Evolutionary conservation across 2,329 filamentous ascomycete species (phyloP).

Genomic region (Trichoderma gracile): DNA sequence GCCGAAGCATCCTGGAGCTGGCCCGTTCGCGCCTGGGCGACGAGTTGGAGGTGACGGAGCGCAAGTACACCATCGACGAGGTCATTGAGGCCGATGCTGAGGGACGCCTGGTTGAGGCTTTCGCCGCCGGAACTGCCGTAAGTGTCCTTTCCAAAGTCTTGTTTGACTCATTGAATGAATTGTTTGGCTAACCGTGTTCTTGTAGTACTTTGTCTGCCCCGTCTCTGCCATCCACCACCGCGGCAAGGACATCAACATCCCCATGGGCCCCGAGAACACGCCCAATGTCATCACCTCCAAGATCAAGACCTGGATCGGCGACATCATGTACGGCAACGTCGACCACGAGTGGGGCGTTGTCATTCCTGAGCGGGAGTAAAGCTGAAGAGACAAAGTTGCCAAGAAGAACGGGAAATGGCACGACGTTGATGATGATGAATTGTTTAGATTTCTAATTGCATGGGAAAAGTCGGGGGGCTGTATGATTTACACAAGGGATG

Average conservation of each 20-base stretch:
- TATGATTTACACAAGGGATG: not conserved
- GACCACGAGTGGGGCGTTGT: constrained; percentile 70
- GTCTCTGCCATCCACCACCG: constrained; percentile 69
- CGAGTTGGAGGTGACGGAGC: constrained; percentile 73
- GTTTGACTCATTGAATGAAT: too few relatives aligned
- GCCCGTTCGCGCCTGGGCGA: constrained; percentile 61
- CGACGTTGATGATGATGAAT: constrained; percentile 13
- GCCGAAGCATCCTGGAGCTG: constrained; percentile 75
- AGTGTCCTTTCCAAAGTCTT: constrained; percentile 41
- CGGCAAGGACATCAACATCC: constrained; percentile 62
- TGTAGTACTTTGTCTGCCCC: constrained; percentile 70
- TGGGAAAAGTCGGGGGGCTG: not conserved
- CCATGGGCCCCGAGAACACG: constrained; percentile 54
- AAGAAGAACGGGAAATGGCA: not conserved
- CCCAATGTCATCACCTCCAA: constrained; percentile 58
- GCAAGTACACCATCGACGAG: constrained; percentile 79
- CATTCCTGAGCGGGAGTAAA: constrained; percentile 59
- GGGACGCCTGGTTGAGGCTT: constrained; percentile 78
- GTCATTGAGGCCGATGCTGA: constrained; percentile 70
- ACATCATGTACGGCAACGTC: constrained; percentile 74
- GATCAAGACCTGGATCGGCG: constrained; percentile 67
- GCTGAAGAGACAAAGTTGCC: not conserved
- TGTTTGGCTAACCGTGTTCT: constrained; percentile 28
- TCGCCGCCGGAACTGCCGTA: constrained; percentile 83
- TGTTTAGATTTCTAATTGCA: not conserved